Conservation (phyloP, 345 rosid genomes). For the Streptanthus diversifolius region DNA sequence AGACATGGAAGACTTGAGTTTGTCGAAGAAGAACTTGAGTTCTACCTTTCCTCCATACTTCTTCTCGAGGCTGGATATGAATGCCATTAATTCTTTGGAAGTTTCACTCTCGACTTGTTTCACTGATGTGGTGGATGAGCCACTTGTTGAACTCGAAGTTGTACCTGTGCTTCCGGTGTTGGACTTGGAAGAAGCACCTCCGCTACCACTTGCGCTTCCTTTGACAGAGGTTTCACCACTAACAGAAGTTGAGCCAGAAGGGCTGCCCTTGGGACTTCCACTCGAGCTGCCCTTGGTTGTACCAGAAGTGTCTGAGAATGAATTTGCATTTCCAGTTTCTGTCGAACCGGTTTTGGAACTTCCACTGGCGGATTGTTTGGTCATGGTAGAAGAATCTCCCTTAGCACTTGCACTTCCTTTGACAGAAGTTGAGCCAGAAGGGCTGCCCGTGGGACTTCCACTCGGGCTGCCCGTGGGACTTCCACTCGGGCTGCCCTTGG, state of each 20-base stretch:
- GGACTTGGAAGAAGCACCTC: neutral
- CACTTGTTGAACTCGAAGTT: neutral
- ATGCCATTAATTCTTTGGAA: constrained; percentile 18
- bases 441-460: neutral
- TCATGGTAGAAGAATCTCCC: neutral
- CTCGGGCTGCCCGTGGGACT: neutral
- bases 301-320: neutral
- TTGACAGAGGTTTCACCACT: neutral
- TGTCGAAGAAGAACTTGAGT: constrained; percentile 25
- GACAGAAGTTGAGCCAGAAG: neutral
- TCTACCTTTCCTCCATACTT: constrained; percentile 17
- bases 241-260: neutral
- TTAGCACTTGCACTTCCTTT: neutral
- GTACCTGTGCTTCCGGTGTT: neutral
- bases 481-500: neutral
- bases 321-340: neutral
- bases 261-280: neutral
- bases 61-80: constrained; percentile 24
- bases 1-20: constrained; percentile 18
- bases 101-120: constrained; percentile 23
- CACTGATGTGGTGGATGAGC: neutral
- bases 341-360: neutral
- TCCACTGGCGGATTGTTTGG: neutral
- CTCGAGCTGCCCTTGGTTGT: neutral
- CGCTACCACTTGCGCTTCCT: neutral